Conservation (phyloP, 805 yeast genomes). For the Suhomyces kilbournensis region DNA sequence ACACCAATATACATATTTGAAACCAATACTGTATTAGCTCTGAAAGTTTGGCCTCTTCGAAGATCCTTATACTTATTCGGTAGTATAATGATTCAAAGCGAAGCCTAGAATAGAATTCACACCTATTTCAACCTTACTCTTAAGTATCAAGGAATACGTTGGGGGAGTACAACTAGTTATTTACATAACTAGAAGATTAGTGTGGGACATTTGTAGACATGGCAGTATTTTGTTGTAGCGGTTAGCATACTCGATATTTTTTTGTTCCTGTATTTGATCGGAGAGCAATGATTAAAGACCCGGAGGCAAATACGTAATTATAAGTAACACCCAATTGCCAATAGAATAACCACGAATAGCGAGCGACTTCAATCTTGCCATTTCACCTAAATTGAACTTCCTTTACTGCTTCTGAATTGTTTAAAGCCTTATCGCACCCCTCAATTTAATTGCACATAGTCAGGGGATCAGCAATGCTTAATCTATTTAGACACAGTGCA, state of each 20-base stretch:
- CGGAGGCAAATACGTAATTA: background rate
- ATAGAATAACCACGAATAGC: background rate
- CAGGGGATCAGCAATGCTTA: background rate
- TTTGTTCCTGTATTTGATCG: background rate
- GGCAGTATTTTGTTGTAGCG: background rate
- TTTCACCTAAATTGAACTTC: background rate
- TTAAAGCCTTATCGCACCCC: background rate
- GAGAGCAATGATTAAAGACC: background rate
- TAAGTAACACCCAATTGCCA: background rate
- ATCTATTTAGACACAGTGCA: background rate
- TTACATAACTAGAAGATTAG: constrained; percentile 23
- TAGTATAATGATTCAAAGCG: constrained; percentile 35
- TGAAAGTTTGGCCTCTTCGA: constrained; percentile 28
- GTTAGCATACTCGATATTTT: background rate
- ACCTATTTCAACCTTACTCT: constrained; percentile 17
- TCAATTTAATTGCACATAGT: background rate
- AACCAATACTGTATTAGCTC: background rate
- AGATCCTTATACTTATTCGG: constrained; percentile 27
- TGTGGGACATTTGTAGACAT: constrained; percentile 23
- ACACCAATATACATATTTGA: background rate
- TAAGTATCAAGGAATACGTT: constrained; percentile 15
- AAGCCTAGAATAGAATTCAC: constrained; percentile 25
- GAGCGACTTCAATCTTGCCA: background rate
- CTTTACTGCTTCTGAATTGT: background rate
- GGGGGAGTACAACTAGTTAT: constrained; percentile 24